phyloP scores from a whole-genome alignment of 129 eudicot genomes.

The Escallonia rubra region DNA sequence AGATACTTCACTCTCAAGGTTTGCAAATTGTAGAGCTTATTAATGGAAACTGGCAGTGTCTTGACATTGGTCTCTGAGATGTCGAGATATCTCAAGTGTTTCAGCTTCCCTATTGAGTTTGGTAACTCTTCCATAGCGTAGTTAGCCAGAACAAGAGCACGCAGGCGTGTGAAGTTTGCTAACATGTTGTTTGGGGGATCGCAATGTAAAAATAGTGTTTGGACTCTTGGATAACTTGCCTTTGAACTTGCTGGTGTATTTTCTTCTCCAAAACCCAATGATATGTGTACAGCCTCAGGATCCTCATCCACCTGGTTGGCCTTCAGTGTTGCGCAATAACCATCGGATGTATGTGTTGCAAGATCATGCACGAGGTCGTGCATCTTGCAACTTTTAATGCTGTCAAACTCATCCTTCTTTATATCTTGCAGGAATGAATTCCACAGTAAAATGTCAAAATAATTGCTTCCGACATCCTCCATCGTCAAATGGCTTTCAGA shows the following conservation, averaged over 20 bases:
- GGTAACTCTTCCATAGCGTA: background rate
- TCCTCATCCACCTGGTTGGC: background rate
- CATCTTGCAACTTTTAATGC: slow-evolving; percentile 13
- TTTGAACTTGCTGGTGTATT: no score
- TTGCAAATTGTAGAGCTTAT: slow-evolving; percentile 20
- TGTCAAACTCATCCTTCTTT: background rate
- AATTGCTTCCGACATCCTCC: no score
- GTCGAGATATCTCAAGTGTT: slow-evolving; percentile 25
- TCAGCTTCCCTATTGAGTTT: slow-evolving; percentile 2
- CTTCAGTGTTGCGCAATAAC: background rate
- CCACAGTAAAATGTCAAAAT: no score
- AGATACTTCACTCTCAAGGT: slow-evolving; percentile 3
- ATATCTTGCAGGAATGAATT: no score
- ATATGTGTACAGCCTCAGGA: no score
- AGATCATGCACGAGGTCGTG: slow-evolving; percentile 26
- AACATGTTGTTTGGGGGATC: background rate
- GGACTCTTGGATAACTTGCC: background rate
- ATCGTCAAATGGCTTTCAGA: no score
- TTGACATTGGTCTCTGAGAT: background rate
- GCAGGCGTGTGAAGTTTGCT: background rate
- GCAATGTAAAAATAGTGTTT: background rate
- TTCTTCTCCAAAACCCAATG: no score
- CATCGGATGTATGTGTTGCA: slow-evolving; percentile 1
- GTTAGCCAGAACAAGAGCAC: background rate
- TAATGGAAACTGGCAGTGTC: slow-evolving; percentile 4